These are phyloP conservation scores for Nitzschia palea DNA, from an alignment of 108 stramenopile species.

Conservation along the genomic window DNA sequence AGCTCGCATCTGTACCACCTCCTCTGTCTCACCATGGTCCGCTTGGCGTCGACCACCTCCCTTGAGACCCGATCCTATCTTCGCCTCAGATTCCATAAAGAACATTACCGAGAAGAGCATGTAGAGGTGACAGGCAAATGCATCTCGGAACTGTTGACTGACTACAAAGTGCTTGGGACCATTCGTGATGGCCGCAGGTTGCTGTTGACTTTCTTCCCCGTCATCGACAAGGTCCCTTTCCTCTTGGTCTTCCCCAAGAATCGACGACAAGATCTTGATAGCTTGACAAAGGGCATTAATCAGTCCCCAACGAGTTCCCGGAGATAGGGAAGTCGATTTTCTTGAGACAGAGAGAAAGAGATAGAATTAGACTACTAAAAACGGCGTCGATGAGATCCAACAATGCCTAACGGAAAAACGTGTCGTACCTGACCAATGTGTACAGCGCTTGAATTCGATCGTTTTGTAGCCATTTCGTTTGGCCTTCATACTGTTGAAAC, in stretches of 20 bases:
- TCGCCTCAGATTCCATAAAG: constrained; percentile 76
- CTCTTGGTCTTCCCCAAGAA: constrained; percentile 40
- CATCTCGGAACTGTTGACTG: constrained; percentile 72
- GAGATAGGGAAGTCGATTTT: constrained; percentile 69
- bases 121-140: constrained; percentile 81
- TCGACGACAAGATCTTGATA: constrained; percentile 46
- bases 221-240: background rate
- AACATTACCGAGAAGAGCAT: constrained; percentile 90
- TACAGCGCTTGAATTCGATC: constrained; percentile 77
- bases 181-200: constrained; percentile 7
- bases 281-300: constrained; percentile 62
- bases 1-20: constrained; percentile 39
- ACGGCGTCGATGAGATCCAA: no score
- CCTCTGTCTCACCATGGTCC: constrained; percentile 31
- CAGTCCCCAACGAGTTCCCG: constrained; percentile 51
- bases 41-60: background rate
- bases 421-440: constrained; percentile 73
- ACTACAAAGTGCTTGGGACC: constrained; percentile 37
- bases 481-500: constrained; percentile 49
- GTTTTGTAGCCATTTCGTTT: constrained; percentile 62
- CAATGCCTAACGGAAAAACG: no score
- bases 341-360: constrained; percentile 26
- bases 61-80: constrained; percentile 29
- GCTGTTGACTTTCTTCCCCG: constrained; percentile 5
- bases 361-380: no score